Evolutionary conservation across 805 yeast species (phyloP), one percentile per base, ranked within the genome.

Genomic region (Cyberlindnera misumaiensis): DNA sequence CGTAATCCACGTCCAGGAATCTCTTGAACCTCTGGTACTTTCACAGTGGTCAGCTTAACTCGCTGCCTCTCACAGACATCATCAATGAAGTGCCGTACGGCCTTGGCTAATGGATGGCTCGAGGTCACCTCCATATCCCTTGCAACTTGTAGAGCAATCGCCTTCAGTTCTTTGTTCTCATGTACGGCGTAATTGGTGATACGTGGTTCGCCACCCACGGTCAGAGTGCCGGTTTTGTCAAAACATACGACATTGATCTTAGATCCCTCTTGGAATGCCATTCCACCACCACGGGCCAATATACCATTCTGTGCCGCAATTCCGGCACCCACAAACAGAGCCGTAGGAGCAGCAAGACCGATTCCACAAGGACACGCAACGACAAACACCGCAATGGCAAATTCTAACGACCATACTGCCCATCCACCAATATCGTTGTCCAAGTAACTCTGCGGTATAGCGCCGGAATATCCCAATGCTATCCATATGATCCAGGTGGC

Each of bases 301-400:
- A 83, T 77, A 15, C 90, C 93, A 53, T 76, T 62, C 51, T 77
- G 80, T 11, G 93, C 93, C 28, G 89, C 87, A 36, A 83, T 56
- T 0, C 90, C 87, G 13, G 86, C 68, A 3, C 93, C 93, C 11
- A 83, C 87, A 63, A 80, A 82, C 30, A 83, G 56, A 0, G 93
- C 90, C 2, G 90, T 83, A 2, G 93, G 93, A 2, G 90, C 93
- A 17, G 93, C 93, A 16, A 83, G 63, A 2, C 90, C 93, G 48
- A 83, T 74, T 2, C 90, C 94, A 64, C 93, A 83, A 2, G 94
- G 94, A 54, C 94, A 83, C 0, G 90, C 90, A 36, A 83, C 75
- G 2, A 83, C 90, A 60, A 83, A 82, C 2, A 84, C 90, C 0
- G 89, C 75, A 46, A 83, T 80, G 2, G 88, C 75, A 59, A 83